Conservation (phyloP, 768 basidiomycete species). For the Imleria badia region DNA sequence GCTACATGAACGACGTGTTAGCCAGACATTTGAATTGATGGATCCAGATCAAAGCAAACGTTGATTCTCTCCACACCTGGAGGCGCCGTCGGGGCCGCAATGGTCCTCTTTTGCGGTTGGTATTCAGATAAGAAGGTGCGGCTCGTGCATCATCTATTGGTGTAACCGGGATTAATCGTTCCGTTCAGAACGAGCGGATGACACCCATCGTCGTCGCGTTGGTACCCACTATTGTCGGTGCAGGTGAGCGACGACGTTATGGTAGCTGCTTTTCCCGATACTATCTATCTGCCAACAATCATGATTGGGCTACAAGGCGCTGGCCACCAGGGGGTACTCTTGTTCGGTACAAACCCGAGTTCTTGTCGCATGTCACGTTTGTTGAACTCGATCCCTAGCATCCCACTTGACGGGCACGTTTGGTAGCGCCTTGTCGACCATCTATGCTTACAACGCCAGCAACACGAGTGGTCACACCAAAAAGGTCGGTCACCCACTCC, state of each 20-base stretch:
- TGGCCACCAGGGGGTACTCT: slow-evolving; percentile 47
- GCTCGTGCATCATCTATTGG: neutral
- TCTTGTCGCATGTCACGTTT: neutral
- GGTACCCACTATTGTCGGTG: slow-evolving; percentile 57
- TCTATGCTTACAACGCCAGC: slow-evolving; percentile 65
- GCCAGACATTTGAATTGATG: neutral
- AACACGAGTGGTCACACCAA: slow-evolving; percentile 68
- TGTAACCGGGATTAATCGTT: neutral
- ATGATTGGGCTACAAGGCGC: slow-evolving; percentile 54
- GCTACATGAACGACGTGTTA: neutral
- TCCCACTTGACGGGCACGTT: slow-evolving; percentile 54
- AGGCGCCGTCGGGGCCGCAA: slow-evolving; percentile 49
- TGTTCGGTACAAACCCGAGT: slow-evolving; percentile 47
- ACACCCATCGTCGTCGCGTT: slow-evolving; percentile 57
- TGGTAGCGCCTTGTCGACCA: slow-evolving; percentile 55
- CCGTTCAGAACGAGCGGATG: slow-evolving; percentile 53
- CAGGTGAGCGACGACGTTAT: slow-evolving; percentile 35
- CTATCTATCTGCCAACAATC: slow-evolving; percentile 34
- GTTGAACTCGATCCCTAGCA: slow-evolving; percentile 31
- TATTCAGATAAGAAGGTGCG: slow-evolving; percentile 62
- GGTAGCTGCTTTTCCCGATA: neutral
- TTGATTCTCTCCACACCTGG: slow-evolving; percentile 49
- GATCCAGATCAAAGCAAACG: slow-evolving; percentile 55
- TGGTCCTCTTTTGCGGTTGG: slow-evolving; percentile 56
- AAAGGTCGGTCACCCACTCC: slow-evolving; percentile 38